Percentiles rank a stretch among this genome's conserved stretches.
phyloP scores from a whole-genome alignment of 495 filamentous ascomycete genomes.

The Penicillium waksmanii region DNA sequence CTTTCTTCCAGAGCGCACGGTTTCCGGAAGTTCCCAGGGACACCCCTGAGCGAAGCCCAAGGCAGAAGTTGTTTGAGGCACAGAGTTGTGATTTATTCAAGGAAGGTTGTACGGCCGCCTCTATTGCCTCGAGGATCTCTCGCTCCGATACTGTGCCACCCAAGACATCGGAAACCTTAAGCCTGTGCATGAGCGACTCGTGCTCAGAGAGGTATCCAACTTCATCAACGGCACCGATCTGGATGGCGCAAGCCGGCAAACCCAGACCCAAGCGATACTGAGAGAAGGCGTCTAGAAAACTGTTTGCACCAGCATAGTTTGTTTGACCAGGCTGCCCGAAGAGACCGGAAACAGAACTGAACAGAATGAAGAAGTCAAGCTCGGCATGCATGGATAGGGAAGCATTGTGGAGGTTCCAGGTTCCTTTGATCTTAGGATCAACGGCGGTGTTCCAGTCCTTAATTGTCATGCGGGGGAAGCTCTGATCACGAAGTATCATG shows the following conservation, averaged over 20 bases:
- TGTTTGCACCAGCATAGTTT: conserved; percentile 45
- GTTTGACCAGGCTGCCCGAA: conserved; percentile 28
- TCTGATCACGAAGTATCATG: conserved; percentile 38
- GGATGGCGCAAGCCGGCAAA: conserved; percentile 31
- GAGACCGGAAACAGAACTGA: conserved; percentile 40
- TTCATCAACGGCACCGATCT: conserved; percentile 37
- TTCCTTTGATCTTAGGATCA: conserved; percentile 49
- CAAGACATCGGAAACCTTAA: neutral
- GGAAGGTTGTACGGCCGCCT: neutral
- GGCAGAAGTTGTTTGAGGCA: no score
- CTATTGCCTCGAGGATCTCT: neutral
- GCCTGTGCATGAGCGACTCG: conserved; percentile 9
- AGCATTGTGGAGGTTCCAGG: conserved; percentile 63
- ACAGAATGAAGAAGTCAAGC: conserved; percentile 56
- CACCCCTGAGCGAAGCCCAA: conserved; percentile 12
- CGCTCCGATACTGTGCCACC: neutral
- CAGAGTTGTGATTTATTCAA: no score
- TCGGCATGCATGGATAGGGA: conserved; percentile 30
- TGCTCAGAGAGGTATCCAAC: conserved; percentile 37
- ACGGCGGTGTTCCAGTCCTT: conserved; percentile 40
- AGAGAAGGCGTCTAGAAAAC: conserved; percentile 41
- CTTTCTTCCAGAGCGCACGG: conserved; percentile 26
- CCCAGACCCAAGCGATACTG: conserved; percentile 30
- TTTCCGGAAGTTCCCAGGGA: conserved; percentile 13
- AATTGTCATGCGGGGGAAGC: conserved; percentile 44